Conservation (phyloP, 2,329 filamentous ascomycete species). For the Huntiella abstrusa region DNA sequence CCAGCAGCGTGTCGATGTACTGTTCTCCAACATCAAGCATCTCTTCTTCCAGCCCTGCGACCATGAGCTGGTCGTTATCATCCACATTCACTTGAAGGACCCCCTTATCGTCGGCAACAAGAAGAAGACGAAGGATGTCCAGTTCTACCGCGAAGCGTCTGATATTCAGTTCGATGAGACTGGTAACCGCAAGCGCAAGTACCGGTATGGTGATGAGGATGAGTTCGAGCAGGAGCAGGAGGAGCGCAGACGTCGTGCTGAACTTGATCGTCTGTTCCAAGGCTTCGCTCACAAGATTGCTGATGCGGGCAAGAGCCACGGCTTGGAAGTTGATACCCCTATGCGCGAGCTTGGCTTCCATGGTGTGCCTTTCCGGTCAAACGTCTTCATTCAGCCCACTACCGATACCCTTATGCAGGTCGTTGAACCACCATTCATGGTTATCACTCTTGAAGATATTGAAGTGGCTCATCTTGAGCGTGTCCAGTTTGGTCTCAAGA, state of each 20-base stretch:
- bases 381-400: slow-evolving; percentile 86
- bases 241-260: slow-evolving; percentile 75
- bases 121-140: slow-evolving; percentile 97
- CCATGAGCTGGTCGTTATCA: slow-evolving; percentile 91
- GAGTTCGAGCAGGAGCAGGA: slow-evolving; percentile 98
- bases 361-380: slow-evolving; percentile 87
- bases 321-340: slow-evolving; percentile 85
- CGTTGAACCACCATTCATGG: slow-evolving; percentile 91
- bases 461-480: slow-evolving; percentile 92
- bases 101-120: slow-evolving; percentile 94
- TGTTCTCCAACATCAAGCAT: slow-evolving; percentile 97
- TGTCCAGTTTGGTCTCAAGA: slow-evolving; percentile 92
- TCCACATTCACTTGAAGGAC: slow-evolving; percentile 94
- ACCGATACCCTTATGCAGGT: slow-evolving; percentile 95
- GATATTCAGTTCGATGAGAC: slow-evolving; percentile 99
- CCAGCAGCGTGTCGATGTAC: slow-evolving; percentile 72
- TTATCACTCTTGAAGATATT: slow-evolving; percentile 86
- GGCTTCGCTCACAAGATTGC: slow-evolving; percentile 94
- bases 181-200: slow-evolving; percentile 92
- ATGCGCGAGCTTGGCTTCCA: slow-evolving; percentile 94
- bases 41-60: slow-evolving; percentile 97
- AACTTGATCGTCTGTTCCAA: slow-evolving; percentile 90
- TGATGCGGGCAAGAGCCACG: slow-evolving; percentile 79
- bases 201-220: slow-evolving; percentile 93
- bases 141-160: slow-evolving; percentile 94